A percentile compares a stretch with the other conserved stretches of the same genome.
Conservation (phyloP, 306 rosid genomes). For the Quillaja saponaria region DNA sequence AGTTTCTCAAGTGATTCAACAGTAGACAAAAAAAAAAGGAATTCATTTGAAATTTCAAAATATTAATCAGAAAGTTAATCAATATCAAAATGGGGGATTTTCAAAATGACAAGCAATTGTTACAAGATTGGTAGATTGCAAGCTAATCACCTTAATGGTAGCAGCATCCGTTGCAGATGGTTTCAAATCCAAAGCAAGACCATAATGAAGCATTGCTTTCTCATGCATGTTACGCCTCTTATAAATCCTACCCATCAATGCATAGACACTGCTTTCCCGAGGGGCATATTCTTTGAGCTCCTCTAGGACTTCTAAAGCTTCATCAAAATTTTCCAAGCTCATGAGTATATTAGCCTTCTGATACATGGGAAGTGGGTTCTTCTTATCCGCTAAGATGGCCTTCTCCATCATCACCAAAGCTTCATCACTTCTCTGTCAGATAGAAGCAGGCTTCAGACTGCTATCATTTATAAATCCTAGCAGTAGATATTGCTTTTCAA, state of each 20-base stretch:
- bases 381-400: conserved; percentile 89
- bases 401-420: conserved; percentile 87
- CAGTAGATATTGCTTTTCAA: conserved; percentile 27
- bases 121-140: background rate
- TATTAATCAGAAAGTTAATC: background rate
- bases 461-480: conserved; percentile 7
- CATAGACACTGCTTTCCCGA: conserved; percentile 90
- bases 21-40: too few relatives aligned
- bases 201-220: conserved; percentile 91
- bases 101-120: background rate
- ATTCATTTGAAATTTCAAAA: background rate
- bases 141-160: conserved; percentile 72
- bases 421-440: conserved; percentile 76
- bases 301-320: conserved; percentile 83
- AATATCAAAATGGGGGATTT: background rate
- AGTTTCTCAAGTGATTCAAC: too few relatives aligned
- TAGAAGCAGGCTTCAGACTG: conserved; percentile 30
- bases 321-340: conserved; percentile 72
- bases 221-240: conserved; percentile 85
- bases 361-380: conserved; percentile 98
- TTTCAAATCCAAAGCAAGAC: conserved; percentile 95
- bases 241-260: conserved; percentile 90
- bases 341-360: conserved; percentile 91
- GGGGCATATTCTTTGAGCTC: conserved; percentile 92
- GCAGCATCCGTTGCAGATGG: conserved; percentile 96